Base-by-base conservation (phyloP, 208 protist genomes). In the Crithidia brevicula region DNA sequence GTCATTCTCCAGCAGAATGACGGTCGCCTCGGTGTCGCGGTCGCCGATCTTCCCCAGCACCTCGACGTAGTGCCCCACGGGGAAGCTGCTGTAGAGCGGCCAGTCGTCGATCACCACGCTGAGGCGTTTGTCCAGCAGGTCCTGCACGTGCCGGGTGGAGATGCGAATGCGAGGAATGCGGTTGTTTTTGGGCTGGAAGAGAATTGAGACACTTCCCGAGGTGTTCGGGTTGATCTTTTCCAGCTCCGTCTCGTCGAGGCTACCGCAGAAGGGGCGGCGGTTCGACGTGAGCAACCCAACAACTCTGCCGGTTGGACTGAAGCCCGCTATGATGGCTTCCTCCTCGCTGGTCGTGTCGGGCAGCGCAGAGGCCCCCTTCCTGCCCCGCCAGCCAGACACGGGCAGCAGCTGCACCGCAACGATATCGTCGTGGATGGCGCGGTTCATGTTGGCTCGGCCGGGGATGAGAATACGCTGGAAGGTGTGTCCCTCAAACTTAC, bases 21-120 rank as follows among this genome's bases (percentile, higher is more conserved):
- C 92, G n/a, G 85, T 86, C 59, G 90, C 90, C 78, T 98, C 98
- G 9, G 93, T 94, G 61, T 98, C 97, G n/a, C 90, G 85, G 66
- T 98, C 92, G 25, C 97, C 96, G 64, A 98, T 95, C 30, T 84
- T 82, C 47, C 98, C 98, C 30, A 99, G 68, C 18, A 94, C 83
- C 51, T 88, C 82, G 8, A 98, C 87, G 70, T 97, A 97, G 76
- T 98, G 96, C 18, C 96, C 98, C 10, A 86, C 72, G 7, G 98
- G 98, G 75, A 97, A 98, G 52, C 79, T 90, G 53, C 81, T 93
- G 71, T 85, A 89, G 22, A 77, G 46, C 4, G 89, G 74, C 98
- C 98, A 99, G 53, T 90, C 81, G 67, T 98, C 97, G n/a, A 99
- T 95, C 23, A 93, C 86, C n/a, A 99, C 95, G 33, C 96, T 83